Percentiles rank a stretch among this genome's conserved stretches.
Conservation (phyloP, 1,284 basidiomycete species). For the Cryptococcus sp. region DNA sequence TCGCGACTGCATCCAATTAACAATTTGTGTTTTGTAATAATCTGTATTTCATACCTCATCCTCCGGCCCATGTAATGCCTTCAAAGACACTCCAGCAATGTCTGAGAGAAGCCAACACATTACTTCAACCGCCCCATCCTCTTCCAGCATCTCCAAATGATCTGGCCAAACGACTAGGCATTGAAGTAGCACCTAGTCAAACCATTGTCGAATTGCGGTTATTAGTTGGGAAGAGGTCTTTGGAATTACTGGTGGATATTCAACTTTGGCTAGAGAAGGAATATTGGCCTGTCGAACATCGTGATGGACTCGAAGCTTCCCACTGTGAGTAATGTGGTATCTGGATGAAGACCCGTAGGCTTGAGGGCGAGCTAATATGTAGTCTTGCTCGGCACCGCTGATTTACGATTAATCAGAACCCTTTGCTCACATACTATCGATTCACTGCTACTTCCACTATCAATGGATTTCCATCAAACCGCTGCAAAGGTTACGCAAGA, state of each 20-base stretch:
- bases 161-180: slow-evolving; percentile 12
- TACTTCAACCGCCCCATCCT: slow-evolving; percentile 31
- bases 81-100: no score
- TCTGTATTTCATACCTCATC: no score
- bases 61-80: no score
- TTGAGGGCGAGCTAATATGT: slow-evolving; percentile 1
- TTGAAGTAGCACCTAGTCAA: slow-evolving; percentile 4
- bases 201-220: slow-evolving; percentile 16
- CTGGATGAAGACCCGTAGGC: background rate
- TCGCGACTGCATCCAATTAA: no score
- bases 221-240: slow-evolving; percentile 22
- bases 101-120: slow-evolving; percentile 18
- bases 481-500: background rate
- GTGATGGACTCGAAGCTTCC: slow-evolving; percentile 16
- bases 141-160: slow-evolving; percentile 25
- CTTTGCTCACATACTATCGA: slow-evolving; percentile 25
- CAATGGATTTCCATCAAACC: background rate
- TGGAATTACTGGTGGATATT: slow-evolving; percentile 25
- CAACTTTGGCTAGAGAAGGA: slow-evolving; percentile 27
- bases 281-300: slow-evolving; percentile 28
- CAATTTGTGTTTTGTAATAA: no score
- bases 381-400: slow-evolving; percentile 39
- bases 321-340: slow-evolving; percentile 22
- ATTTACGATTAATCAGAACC: slow-evolving; percentile 26
- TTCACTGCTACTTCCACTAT: slow-evolving; percentile 23